Evolutionary conservation across 768 basidiomycete genomes (phyloP).

Genomic region (Boletus reticuloceps): DNA sequence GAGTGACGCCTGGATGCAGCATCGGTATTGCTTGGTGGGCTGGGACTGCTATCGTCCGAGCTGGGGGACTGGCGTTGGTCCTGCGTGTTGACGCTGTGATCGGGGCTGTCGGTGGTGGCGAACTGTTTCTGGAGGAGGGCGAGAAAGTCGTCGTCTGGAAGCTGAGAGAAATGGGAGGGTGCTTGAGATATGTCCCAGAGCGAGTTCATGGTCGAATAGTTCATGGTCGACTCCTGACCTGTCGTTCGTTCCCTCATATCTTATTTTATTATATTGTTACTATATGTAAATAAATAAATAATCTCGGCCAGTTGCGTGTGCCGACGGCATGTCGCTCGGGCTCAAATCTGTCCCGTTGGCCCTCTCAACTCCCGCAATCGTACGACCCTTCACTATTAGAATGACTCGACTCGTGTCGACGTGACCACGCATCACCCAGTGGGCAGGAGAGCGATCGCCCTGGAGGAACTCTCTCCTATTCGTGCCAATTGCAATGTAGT

Average conservation of each 20-base stretch:
- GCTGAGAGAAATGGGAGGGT: constrained; percentile 52
- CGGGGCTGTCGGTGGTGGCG: constrained; percentile 33
- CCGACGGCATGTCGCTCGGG: constrained; percentile 6
- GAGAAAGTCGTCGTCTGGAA: constrained; percentile 76
- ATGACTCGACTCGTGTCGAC: no score
- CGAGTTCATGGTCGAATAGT: constrained; percentile 42
- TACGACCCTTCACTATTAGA: no score
- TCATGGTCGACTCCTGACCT: constrained; percentile 20
- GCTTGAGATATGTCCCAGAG: constrained; percentile 70
- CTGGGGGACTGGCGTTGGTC: constrained; percentile 41
- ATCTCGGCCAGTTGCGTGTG: constrained; percentile 10
- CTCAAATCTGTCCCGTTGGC: background rate
- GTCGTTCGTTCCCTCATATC: background rate
- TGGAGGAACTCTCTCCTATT: no score
- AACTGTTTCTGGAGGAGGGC: constrained; percentile 78
- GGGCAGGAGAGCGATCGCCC: no score
- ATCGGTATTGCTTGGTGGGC: constrained; percentile 54
- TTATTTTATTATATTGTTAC: constrained; percentile 5
- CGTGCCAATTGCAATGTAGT: background rate
- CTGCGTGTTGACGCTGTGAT: constrained; percentile 20
- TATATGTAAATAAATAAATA: background rate
- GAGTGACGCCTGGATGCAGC: constrained; percentile 20
- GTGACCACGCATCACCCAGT: no score
- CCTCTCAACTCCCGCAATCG: no score
- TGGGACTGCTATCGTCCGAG: constrained; percentile 78